These are phyloP conservation scores for Dalbergia oliveri DNA, from an alignment of 306 rosid genomes.

Conservation along the genomic window DNA sequence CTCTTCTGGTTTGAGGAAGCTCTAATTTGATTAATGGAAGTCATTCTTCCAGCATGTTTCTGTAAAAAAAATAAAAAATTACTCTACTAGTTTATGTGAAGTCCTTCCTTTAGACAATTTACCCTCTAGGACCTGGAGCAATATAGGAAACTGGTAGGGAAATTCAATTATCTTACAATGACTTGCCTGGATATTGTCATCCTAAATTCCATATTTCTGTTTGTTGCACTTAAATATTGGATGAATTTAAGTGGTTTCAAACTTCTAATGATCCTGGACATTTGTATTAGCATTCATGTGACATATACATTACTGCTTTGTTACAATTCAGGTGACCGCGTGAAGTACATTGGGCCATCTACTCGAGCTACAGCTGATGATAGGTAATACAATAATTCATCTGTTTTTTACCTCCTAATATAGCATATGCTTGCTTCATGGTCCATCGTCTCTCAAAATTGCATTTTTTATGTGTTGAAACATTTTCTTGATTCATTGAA, in stretches of 20 bases:
- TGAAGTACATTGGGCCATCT: conserved; percentile 86
- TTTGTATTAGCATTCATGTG: conserved; percentile 25
- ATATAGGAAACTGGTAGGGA: not conserved
- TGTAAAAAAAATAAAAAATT: too few relatives aligned
- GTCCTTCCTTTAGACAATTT: too few relatives aligned
- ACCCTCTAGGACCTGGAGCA: not conserved
- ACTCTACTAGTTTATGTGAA: too few relatives aligned
- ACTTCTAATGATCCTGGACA: not conserved
- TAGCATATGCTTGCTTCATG: conserved; percentile 25
- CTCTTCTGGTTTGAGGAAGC: too few relatives aligned
- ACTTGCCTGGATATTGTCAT: not conserved
- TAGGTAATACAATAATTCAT: conserved; percentile 62
- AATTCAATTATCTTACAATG: not conserved
- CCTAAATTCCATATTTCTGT: not conserved
- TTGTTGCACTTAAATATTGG: conserved; percentile 1
- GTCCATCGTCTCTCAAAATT: not conserved
- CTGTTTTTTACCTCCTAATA: conserved; percentile 26
- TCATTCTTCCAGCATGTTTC: too few relatives aligned
- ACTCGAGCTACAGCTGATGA: conserved; percentile 64
- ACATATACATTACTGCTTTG: conserved; percentile 38
- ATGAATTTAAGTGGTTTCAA: not conserved
- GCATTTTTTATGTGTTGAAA: conserved; percentile 3
- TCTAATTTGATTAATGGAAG: too few relatives aligned
- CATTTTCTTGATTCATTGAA: conserved; percentile 37
- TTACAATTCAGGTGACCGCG: conserved; percentile 81